Base-by-base conservation (phyloP, 2,329 filamentous ascomycete species). In the Neonectria punicea region DNA sequence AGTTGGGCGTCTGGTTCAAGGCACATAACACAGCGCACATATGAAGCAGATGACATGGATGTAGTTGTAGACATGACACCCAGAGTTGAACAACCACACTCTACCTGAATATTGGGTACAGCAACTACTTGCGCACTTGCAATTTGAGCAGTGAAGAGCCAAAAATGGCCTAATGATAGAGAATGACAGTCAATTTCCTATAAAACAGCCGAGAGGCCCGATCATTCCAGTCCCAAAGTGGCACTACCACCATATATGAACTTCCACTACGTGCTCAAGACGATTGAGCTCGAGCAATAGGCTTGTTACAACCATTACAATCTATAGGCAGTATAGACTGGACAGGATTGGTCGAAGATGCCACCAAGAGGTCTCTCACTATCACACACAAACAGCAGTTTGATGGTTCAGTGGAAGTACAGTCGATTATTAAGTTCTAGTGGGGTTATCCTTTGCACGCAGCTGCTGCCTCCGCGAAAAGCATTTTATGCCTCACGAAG, bases 361-460 rank as follows among this genome's bases (percentile, higher is more conserved):
- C n/a, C 5, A 18, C 6, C 8, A 43, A 30, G 7, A 20, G 9
- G 9, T 2, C 8, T 34, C 49, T 32, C 13, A 20, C 30, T 22
- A n/a, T 18, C 25, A 47, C 11, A 47, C n/a, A 47, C n/a, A 32
- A 22, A 30, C 32, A 36, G 16, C 10, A 36, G 11, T 11, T 18
- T 18, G 14, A 41, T 36, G 39, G 59, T 61, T 63, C 64, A 70
- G 70, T 73, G 72, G 74, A 79, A 78, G 69, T 77, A 76, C 76
- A 80, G 71, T 80, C 78, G 76, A 81, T 81, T 81, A 81, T 80
- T 81, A 81, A 80, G 78, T 79, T 79, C 78, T 80, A 80, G 74
- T 75, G 72, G 78, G 78, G 72, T 79, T 75, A 73, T 74, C 72
- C 71, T 73, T 71, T 71, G 69, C 63, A 71, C 68, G 70, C 71